These are phyloP conservation scores for Monilinia fructicola DNA, from an alignment of 2,329 filamentous ascomycete species.

Conservation along the genomic window DNA sequence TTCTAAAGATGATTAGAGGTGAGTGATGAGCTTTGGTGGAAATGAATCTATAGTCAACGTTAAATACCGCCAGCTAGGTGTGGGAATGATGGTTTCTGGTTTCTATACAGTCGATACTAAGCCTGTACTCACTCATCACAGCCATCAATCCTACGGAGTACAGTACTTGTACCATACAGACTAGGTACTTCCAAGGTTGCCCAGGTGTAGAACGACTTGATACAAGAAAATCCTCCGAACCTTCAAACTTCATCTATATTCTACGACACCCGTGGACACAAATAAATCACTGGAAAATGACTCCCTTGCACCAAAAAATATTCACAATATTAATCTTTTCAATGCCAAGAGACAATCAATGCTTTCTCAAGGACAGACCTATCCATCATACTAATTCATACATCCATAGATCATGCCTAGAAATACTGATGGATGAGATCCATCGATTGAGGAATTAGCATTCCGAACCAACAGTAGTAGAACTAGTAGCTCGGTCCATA, in stretches of 20 bases:
- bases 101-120: neutral
- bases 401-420: neutral
- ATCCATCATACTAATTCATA: neutral
- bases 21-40: too few species aligned
- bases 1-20: too few species aligned
- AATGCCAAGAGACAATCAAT: neutral
- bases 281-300: neutral
- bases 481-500: conserved; percentile 22
- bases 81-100: too few species aligned
- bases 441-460: neutral
- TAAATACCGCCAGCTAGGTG: too few species aligned
- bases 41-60: too few species aligned
- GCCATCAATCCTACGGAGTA: too few species aligned
- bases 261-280: too few species aligned
- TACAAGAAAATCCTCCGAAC: neutral
- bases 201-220: too few species aligned
- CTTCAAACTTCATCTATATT: neutral
- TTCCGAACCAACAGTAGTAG: neutral
- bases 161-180: too few species aligned
- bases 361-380: neutral
- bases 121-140: neutral
- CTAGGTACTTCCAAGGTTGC: too few species aligned
- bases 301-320: neutral
- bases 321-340: neutral
- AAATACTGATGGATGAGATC: too few species aligned